Conservation (phyloP, 148 eudicot genomes). For the Camellia lanceoleosa region DNA sequence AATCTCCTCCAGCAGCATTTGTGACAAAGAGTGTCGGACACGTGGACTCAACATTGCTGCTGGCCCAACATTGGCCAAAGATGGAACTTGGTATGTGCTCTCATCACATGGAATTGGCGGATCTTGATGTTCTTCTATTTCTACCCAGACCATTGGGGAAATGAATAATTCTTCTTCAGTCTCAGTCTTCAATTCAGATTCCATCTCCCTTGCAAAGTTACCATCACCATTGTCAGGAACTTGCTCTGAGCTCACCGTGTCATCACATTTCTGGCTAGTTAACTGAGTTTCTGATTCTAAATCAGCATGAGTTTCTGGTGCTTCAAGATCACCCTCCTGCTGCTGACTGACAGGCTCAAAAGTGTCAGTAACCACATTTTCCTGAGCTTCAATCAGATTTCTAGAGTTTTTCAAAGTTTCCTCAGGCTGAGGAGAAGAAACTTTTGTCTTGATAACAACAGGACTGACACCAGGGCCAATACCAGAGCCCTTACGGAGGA, state of each 20-base stretch:
- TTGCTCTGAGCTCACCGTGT: slow-evolving; percentile 24
- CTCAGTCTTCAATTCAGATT: slow-evolving; percentile 33
- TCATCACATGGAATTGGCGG: slow-evolving; percentile 30
- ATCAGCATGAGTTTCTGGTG: slow-evolving; percentile 22
- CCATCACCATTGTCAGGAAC: slow-evolving; percentile 29
- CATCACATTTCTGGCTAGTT: slow-evolving; percentile 26
- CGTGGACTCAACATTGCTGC: slow-evolving; percentile 52
- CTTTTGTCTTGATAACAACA: slow-evolving; percentile 36
- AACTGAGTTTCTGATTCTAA: slow-evolving; percentile 28
- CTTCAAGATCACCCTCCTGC: slow-evolving; percentile 27
- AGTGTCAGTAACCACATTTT: slow-evolving; percentile 25
- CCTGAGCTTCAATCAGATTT: slow-evolving; percentile 32
- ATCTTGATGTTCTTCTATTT: slow-evolving; percentile 56
- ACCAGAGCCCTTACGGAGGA: slow-evolving; percentile 66
- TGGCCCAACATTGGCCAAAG: slow-evolving; percentile 33
- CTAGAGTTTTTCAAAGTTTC: slow-evolving; percentile 34
- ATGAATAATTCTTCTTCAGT: slow-evolving; percentile 58
- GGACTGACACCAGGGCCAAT: slow-evolving; percentile 36
- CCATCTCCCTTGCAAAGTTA: slow-evolving; percentile 17
- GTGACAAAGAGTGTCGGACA: slow-evolving; percentile 87
- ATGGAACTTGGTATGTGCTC: slow-evolving; percentile 25
- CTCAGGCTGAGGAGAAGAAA: slow-evolving; percentile 37
- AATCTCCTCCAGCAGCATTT: slow-evolving; percentile 88
- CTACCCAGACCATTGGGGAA: slow-evolving; percentile 89
- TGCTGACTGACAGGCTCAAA: slow-evolving; percentile 29